Evolutionary conservation across 805 yeast species (phyloP).

Genomic region (Vanderwaltozyma yarrowii): DNA sequence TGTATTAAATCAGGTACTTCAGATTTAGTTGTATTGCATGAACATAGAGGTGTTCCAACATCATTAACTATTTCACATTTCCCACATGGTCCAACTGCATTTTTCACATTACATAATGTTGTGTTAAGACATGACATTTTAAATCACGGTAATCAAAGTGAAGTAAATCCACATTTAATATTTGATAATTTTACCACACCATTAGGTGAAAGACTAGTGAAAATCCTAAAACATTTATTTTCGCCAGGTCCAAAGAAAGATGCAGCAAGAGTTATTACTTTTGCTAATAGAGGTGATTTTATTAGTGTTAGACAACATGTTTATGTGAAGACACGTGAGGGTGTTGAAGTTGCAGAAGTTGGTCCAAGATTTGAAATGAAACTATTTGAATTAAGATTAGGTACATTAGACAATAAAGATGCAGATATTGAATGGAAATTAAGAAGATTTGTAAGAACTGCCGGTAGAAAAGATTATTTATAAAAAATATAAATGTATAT

Average conservation of each 20-base stretch:
- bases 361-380: slow-evolving; percentile 99
- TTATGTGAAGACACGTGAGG: slow-evolving; percentile 78
- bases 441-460: slow-evolving; percentile 89
- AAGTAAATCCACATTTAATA: slow-evolving; percentile 86
- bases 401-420: slow-evolving; percentile 89
- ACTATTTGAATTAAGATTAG: slow-evolving; percentile 75
- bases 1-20: slow-evolving; percentile 74
- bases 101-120: slow-evolving; percentile 89
- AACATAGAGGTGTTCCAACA: slow-evolving; percentile 97
- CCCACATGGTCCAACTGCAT: slow-evolving; percentile 97
- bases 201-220: slow-evolving; percentile 73
- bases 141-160: slow-evolving; percentile 78
- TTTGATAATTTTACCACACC: slow-evolving; percentile 81
- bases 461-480: slow-evolving; percentile 85
- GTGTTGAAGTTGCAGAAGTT: slow-evolving; percentile 87
- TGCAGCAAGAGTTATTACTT: slow-evolving; percentile 83
- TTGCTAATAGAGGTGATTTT: slow-evolving; percentile 82
- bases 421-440: slow-evolving; percentile 98
- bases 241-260: slow-evolving; percentile 96
- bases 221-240: slow-evolving; percentile 76
- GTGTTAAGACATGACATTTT: slow-evolving; percentile 86
- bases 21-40: slow-evolving; percentile 81
- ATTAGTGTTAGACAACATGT: slow-evolving; percentile 94
- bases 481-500: slow-evolving; percentile 5
- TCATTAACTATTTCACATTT: slow-evolving; percentile 86